A percentile compares a stretch with the other conserved stretches of the same genome.
Conservation (phyloP, 306 rosid species). For the Phaseolus lunatus region DNA sequence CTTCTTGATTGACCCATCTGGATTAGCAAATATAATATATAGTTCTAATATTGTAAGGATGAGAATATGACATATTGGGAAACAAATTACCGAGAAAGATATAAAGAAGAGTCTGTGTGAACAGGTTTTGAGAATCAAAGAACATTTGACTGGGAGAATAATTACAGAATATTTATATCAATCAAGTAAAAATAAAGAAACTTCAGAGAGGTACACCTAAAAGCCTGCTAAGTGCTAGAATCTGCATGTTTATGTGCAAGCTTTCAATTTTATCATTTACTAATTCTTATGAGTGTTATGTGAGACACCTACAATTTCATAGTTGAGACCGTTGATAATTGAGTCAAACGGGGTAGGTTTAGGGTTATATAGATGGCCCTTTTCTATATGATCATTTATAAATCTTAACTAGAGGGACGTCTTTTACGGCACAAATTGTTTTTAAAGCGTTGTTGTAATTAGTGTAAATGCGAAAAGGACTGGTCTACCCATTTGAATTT, state of each 20-base stretch:
- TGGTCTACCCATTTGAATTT: slow-evolving; percentile 54
- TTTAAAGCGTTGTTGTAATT: slow-evolving; percentile 48
- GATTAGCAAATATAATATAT: not conserved
- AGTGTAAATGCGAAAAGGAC: slow-evolving; percentile 61
- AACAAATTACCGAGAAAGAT: not conserved
- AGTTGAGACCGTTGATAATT: slow-evolving; percentile 33
- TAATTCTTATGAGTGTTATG: not conserved
- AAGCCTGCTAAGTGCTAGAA: slow-evolving; percentile 57
- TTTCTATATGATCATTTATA: slow-evolving; percentile 42
- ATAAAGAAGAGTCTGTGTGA: slow-evolving; percentile 39
- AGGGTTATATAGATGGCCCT: slow-evolving; percentile 43
- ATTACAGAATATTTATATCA: slow-evolving; percentile 60
- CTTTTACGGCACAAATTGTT: slow-evolving; percentile 42
- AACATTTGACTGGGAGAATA: slow-evolving; percentile 63
- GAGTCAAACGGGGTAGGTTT: slow-evolving; percentile 56
- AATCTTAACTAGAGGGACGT: slow-evolving; percentile 36
- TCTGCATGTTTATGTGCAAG: slow-evolving; percentile 52
- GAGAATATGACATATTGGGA: slow-evolving; percentile 33
- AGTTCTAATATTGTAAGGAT: not conserved
- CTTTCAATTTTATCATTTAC: slow-evolving; percentile 49
- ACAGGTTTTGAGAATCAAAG: slow-evolving; percentile 58
- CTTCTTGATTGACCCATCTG: not conserved
- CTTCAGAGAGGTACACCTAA: slow-evolving; percentile 52
- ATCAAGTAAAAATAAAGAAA: slow-evolving; percentile 50
- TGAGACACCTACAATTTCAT: not conserved